Evolutionary conservation across 1,139 yeast genomes (phyloP), one percentile per base, ranked within the genome.

Genomic region (Diutina rugosa): DNA sequence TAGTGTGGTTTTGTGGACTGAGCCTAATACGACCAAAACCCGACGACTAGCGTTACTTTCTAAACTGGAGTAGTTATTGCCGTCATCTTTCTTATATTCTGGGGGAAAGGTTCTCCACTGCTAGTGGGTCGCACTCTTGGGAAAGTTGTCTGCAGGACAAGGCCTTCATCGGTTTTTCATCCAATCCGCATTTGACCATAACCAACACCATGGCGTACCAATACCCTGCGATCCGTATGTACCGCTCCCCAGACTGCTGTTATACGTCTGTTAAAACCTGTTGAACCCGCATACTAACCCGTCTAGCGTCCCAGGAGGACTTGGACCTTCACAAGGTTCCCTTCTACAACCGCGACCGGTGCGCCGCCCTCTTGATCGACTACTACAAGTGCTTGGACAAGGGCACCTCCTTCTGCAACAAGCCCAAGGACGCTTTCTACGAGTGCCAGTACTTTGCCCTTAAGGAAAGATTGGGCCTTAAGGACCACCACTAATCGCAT

Each of bases 371-470:
- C 61, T 72, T 74, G 63, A 76, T 76, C 59, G 67, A 69, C 57
- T 76, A 76, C 67, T 76, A 73, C 64, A 71, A 75, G 61, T 76
- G 80, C 63, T 74, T 76, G 58, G 74, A 73, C 62, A 76, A 74
- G 63, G 80, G 80, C 2, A 72, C 75, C 21, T 72, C 78, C 2
- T 76, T 71, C 64, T 76, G 80, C 60, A 62, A 65, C 55, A 64
- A 63, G 53, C 67, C 79, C 59, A 76, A 76, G 66, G 80, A 76
- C 59, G 76, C 70, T 60, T 76, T 76, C 62, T 76, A 75, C 69
- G 74, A 76, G 64, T 76, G 80, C 62, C 79, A 75, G 63, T 76
- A 76, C 63, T 63, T 69, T 56, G 70, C 73, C 52, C 75, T 76
- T 64, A 74, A 75, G 63, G 72, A 74, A 59, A 73, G 80, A 68